A percentile compares a stretch with the other conserved stretches of the same genome.
These are phyloP conservation scores for Solanum infundibuliforme DNA, from an alignment of 257 asterid species.

Conservation along the genomic window DNA sequence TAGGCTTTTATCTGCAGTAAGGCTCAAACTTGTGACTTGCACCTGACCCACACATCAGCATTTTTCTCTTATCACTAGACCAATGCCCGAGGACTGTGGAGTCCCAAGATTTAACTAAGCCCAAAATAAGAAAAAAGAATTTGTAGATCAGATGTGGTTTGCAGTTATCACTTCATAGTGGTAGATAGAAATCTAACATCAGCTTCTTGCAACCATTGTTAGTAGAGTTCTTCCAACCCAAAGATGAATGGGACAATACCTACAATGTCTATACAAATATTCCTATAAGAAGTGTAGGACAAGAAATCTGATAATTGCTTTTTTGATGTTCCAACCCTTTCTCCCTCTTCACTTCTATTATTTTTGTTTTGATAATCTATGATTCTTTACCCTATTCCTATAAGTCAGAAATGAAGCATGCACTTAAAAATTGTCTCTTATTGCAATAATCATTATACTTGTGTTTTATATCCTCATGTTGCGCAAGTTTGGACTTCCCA, in stretches of 20 bases:
- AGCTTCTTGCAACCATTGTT: neutral
- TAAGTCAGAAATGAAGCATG: neutral
- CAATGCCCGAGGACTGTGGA: neutral
- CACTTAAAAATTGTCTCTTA: neutral
- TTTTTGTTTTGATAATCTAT: neutral
- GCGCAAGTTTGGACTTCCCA: neutral
- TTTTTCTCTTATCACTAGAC: neutral
- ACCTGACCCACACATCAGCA: neutral
- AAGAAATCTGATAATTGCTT: neutral
- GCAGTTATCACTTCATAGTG: neutral
- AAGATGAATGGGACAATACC: neutral
- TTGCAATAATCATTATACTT: neutral
- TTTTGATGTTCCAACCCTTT: neutral
- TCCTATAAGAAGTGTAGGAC: neutral
- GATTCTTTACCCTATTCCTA: neutral
- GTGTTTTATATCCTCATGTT: neutral
- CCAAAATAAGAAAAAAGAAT: neutral
- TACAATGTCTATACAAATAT: neutral
- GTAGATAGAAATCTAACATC: neutral
- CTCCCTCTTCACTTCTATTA: neutral
- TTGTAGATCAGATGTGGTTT: neutral
- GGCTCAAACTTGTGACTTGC: neutral
- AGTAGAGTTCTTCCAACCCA: neutral
- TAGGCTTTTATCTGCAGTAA: neutral
- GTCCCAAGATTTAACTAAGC: neutral